Base-by-base conservation (phyloP, 1,139 yeast genomes). In the Debaryomyces singareniensis region DNA sequence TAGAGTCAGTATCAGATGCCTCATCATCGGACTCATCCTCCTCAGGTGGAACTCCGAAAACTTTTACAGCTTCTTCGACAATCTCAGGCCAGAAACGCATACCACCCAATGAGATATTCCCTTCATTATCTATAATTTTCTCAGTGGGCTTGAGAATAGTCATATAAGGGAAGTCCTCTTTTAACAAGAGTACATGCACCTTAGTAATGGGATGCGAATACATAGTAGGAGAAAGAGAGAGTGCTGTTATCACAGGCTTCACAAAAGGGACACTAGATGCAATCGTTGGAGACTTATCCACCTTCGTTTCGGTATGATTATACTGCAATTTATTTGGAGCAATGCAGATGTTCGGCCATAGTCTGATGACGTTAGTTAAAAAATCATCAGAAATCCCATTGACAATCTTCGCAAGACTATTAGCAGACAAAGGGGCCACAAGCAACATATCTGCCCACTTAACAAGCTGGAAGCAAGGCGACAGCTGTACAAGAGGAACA, bases 371-470 rank as follows among this genome's bases (percentile, higher is more conserved):
- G 20, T 54, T 54, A 12, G 53, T 51, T 26, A 55, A 38, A 23
- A 55, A 44, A 33, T 51, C 50, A 32, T 55, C 59, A 10, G 52
- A 42, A 22, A 55, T 39, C 11, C 60, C 60, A 29, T 45, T 49
- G 29, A 51, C 45, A 26, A 53, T 32, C 34, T 55, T 55, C 13
- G 60, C 58, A 44, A 55, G 39, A 10, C 58, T 45, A 31, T 55
- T 55, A 9, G 59, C 59, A 13, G 54, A 47, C 16, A 55, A 37
- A 3, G 60, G 60, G 1, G 58, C 55, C 13, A 55, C 44, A 26
- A 61, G 49, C 29, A 60, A 51, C 3, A 61, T 58, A 38, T 61
- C 57, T 4, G 59, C 49, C 60, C 60, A 54, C 34, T 42, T 40
- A 28, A 47, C 56, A 24, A 54, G 39, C 5, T 53, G 49, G 26